Evolutionary conservation across 805 yeast species (phyloP), one percentile per base, ranked within the genome.

Genomic region (Candida sphagnicola): DNA sequence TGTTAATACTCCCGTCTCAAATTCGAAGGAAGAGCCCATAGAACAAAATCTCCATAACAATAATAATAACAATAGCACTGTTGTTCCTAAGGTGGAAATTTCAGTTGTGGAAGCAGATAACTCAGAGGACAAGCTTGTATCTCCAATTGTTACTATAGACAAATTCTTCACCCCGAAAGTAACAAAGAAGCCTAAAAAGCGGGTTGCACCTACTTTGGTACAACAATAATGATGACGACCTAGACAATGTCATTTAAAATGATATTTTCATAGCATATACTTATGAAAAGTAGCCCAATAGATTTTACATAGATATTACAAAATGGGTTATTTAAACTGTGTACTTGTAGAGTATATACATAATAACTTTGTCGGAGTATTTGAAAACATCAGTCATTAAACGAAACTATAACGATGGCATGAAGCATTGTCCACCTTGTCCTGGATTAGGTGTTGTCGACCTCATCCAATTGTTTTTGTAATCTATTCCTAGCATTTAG

Each of bases 401-500:
- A n/a, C n/a, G n/a, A n/a, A n/a, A n/a, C n/a, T n/a, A n/a, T n/a
- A n/a, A n/a, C n/a, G n/a, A n/a, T n/a, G n/a, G n/a, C n/a, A n/a
- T n/a, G n/a, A n/a, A n/a, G n/a, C n/a, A n/a, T n/a, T n/a, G n/a
- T n/a, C n/a, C n/a, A n/a, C n/a, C 25, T 21, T 26, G 29, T 10
- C n/a, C 29, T 8, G 14, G 14, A 12, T 26, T 26, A 10, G 6
- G 12, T 26, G 6, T 13, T 8, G 14, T 26, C 12, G 6, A 13
- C 29, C 41, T 61, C 61, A 23, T 49, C 44, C 45, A 65, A 54
- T 38, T 59, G 65, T 21, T 54, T 40, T 29, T 62, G 76, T 57
- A 87, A 64, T 54, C 82, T 73, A 43, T 53, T 57, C 42, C 74
- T 55, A 2, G 74, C 74, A 19, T 54, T 56, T 29, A 65, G 47